These are phyloP conservation scores for Suillus discolor DNA, from an alignment of 768 basidiomycete genomes.

Conservation along the genomic window DNA sequence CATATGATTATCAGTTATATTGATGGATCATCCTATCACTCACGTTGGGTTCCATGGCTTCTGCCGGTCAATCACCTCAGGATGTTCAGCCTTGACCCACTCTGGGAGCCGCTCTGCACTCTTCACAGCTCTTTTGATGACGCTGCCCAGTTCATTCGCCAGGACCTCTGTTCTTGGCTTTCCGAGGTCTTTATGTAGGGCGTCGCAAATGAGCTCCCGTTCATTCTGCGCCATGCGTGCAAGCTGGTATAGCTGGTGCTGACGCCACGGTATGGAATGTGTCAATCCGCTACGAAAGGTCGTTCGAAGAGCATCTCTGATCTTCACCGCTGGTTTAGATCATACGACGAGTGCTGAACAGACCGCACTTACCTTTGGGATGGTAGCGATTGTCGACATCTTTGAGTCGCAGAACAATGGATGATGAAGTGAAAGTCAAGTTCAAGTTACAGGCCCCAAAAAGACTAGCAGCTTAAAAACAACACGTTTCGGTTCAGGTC, in stretches of 20 bases:
- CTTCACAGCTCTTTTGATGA: slow-evolving; percentile 45
- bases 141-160: slow-evolving; percentile 44
- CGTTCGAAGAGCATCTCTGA: slow-evolving; percentile 39
- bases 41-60: slow-evolving; percentile 52
- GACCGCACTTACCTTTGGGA: slow-evolving; percentile 23
- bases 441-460: no score
- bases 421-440: background rate
- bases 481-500: no score
- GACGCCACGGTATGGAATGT: slow-evolving; percentile 60
- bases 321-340: slow-evolving; percentile 23
- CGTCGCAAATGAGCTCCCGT: slow-evolving; percentile 48
- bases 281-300: slow-evolving; percentile 55
- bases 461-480: no score
- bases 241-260: slow-evolving; percentile 64
- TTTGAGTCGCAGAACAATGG: background rate
- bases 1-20: background rate
- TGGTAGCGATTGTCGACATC: slow-evolving; percentile 20
- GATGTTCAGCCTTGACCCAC: slow-evolving; percentile 54
- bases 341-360: background rate
- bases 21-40: slow-evolving; percentile 4
- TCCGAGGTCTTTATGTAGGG: slow-evolving; percentile 45
- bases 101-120: slow-evolving; percentile 53
- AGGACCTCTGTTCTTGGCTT: slow-evolving; percentile 42
- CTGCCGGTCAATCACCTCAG: slow-evolving; percentile 41
- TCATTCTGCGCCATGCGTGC: slow-evolving; percentile 68